phyloP scores from a whole-genome alignment of 1,284 basidiomycete species.

The Puccinia horiana region DNA sequence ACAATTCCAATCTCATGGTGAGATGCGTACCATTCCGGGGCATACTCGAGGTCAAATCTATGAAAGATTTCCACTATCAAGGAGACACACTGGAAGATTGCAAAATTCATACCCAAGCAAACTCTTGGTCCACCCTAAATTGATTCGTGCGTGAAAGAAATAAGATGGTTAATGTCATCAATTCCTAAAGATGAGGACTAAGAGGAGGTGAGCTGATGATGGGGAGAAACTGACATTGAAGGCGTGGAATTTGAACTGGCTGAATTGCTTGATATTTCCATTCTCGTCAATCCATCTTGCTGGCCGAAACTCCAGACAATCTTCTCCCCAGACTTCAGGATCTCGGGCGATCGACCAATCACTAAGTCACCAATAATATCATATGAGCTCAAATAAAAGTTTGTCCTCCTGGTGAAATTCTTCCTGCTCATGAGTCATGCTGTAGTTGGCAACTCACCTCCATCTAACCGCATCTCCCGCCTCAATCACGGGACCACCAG shows the following conservation, averaged over 20 bases:
- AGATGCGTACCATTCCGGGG: slow-evolving; percentile 27
- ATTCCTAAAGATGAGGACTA: background rate
- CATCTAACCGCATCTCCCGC: slow-evolving; percentile 51
- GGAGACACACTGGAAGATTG: slow-evolving; percentile 16
- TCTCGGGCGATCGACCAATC: slow-evolving; percentile 52
- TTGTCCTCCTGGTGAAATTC: background rate
- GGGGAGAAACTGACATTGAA: slow-evolving; percentile 52
- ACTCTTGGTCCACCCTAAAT: slow-evolving; percentile 39
- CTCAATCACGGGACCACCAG: slow-evolving; percentile 52
- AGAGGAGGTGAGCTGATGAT: background rate
- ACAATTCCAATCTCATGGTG: background rate
- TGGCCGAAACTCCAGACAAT: slow-evolving; percentile 52
- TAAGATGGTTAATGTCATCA: background rate
- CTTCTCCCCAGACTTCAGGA: slow-evolving; percentile 51
- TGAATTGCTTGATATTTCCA: slow-evolving; percentile 50
- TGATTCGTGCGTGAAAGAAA: background rate
- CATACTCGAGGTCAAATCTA: slow-evolving; percentile 40
- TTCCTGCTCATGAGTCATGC: background rate
- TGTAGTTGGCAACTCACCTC: background rate
- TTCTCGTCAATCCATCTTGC: slow-evolving; percentile 52
- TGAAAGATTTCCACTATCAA: slow-evolving; percentile 29
- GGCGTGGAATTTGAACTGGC: slow-evolving; percentile 52
- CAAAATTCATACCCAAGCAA: slow-evolving; percentile 46
- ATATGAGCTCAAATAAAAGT: background rate
- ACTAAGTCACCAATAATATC: background rate